Conservation (phyloP, 1,284 basidiomycete genomes). For the Uromyces viciae-fabae region DNA sequence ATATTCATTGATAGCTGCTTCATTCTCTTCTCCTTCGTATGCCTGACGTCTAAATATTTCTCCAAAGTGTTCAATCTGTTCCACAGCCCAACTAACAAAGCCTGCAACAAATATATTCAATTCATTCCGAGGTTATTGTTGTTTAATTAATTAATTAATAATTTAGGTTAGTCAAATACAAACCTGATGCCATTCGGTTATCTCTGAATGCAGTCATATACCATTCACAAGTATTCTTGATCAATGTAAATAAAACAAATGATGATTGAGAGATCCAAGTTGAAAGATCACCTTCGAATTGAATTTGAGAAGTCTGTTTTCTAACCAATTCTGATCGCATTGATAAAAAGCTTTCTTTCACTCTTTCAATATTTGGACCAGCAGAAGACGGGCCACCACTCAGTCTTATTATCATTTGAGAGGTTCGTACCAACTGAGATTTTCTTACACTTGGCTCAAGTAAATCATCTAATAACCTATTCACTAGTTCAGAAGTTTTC, state of each 20-base stretch:
- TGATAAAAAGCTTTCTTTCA: conserved; percentile 75
- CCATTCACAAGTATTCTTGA: conserved; percentile 97
- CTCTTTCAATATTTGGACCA: conserved; percentile 72
- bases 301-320: conserved; percentile 73
- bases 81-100: conserved; percentile 90
- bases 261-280: conserved; percentile 72
- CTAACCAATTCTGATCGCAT: conserved; percentile 74
- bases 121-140: neutral
- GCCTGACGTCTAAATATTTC: conserved; percentile 87
- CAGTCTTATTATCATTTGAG: conserved; percentile 57
- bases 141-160: neutral
- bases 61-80: conserved; percentile 76
- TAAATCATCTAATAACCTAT: neutral
- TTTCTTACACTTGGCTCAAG: conserved; percentile 14
- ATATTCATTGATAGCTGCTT: conserved; percentile 14
- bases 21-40: conserved; percentile 59
- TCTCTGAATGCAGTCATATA: conserved; percentile 92
- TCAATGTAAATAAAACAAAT: conserved; percentile 77
- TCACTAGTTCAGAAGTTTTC: neutral
- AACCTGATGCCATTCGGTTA: conserved; percentile 86
- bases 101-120: conserved; percentile 36
- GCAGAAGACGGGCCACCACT: neutral
- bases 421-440: neutral
- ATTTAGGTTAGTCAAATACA: neutral
- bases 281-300: conserved; percentile 83